Evolutionary conservation across 2,329 filamentous ascomycete genomes (phyloP).

Genomic region (Trichoderma sp.): DNA sequence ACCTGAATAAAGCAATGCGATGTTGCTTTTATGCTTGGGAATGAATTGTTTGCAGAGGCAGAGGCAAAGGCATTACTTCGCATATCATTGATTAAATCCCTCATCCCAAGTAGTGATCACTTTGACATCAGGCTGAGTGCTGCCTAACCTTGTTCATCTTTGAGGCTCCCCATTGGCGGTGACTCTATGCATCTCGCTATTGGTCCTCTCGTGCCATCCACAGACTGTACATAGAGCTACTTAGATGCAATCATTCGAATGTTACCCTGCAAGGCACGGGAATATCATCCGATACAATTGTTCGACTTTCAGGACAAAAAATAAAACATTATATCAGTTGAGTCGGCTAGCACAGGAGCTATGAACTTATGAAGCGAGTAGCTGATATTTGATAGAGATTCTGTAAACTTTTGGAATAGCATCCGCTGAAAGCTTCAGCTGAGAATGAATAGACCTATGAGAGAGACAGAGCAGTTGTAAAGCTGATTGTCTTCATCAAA

Average conservation of each 20-base stretch:
- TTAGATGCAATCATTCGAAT: not conserved
- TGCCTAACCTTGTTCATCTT: not conserved
- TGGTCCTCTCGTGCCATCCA: not conserved
- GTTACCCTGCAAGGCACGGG: not conserved
- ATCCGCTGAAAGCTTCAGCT: too few species aligned
- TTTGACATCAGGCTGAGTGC: not conserved
- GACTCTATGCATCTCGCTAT: not conserved
- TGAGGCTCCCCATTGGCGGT: not conserved
- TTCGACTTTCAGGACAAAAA: not conserved
- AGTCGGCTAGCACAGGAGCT: accelerated
- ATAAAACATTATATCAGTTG: not conserved
- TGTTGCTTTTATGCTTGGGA: not conserved
- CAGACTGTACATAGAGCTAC: not conserved
- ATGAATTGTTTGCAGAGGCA: not conserved
- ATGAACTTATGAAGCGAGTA: too few species aligned
- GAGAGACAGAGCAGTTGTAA: too few species aligned
- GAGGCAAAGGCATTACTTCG: not conserved
- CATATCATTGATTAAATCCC: not conserved
- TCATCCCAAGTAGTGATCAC: not conserved
- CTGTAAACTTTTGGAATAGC: too few species aligned
- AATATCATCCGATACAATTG: not conserved
- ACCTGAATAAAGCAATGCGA: not conserved
- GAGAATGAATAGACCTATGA: too few species aligned
- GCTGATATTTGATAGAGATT: too few species aligned
- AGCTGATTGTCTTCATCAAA: too few species aligned